These are phyloP conservation scores for Blastobotrys capitulatus DNA, from an alignment of 1,139 yeast species.

Conservation along the genomic window DNA sequence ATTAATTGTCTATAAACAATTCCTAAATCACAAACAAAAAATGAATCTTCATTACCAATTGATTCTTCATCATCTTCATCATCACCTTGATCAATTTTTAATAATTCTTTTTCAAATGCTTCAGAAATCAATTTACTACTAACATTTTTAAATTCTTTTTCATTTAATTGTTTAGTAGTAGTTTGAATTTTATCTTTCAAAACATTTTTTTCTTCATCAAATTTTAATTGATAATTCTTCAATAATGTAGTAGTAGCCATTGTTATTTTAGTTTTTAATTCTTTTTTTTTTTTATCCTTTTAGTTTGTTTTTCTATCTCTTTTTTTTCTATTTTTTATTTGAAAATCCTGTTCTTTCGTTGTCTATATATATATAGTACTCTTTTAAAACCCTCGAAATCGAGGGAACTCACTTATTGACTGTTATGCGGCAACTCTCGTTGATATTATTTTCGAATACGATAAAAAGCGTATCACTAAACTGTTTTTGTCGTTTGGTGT, in stretches of 20 bases:
- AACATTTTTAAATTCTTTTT: background rate
- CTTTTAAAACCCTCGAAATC: conserved; percentile 15
- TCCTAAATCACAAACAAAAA: conserved; percentile 83
- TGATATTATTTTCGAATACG: background rate
- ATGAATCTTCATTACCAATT: conserved; percentile 54
- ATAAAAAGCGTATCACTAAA: no score
- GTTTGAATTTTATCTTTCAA: background rate
- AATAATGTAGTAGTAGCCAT: no score
- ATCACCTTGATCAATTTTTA: conserved; percentile 46
- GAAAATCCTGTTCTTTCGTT: no score
- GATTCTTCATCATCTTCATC: conserved; percentile 69
- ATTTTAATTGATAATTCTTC: background rate
- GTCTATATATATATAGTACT: no score
- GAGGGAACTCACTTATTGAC: conserved; percentile 20
- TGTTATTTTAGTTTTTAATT: no score
- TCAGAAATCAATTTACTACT: conserved; percentile 21
- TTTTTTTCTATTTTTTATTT: no score
- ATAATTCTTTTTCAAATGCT: conserved; percentile 25
- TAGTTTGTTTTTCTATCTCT: no score
- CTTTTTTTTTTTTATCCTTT: no score
- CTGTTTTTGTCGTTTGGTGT: background rate
- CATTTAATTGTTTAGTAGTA: background rate
- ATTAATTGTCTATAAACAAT: conserved; percentile 55
- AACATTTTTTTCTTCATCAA: background rate
- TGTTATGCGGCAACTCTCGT: conserved; percentile 26